These are phyloP conservation scores for Pilobolus umbonatus DNA, from an alignment of 192 early-diverging fungal species.

Conservation along the genomic window DNA sequence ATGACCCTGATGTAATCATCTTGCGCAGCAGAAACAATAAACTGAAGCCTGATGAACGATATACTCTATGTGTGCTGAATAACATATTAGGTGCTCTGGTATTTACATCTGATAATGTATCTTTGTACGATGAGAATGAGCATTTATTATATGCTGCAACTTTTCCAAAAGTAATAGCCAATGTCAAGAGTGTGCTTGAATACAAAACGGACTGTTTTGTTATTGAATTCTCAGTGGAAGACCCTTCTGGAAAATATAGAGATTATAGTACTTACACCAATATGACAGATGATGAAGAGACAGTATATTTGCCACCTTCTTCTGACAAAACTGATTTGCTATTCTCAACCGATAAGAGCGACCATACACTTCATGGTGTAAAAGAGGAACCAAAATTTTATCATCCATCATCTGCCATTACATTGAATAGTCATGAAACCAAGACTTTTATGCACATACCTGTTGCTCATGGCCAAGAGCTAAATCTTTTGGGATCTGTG, in stretches of 20 bases:
- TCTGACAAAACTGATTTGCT: conserved; percentile 15
- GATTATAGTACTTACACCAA: conserved; percentile 36
- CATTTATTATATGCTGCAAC: conserved; percentile 33
- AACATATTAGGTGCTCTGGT: conserved; percentile 45
- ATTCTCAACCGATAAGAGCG: conserved; percentile 15
- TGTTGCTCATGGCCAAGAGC: neutral
- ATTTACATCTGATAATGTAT: conserved; percentile 45
- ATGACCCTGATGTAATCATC: conserved; percentile 51
- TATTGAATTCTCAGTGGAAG: conserved; percentile 25
- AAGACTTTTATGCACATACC: conserved; percentile 33
- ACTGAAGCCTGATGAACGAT: conserved; percentile 33
- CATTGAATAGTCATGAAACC: conserved; percentile 37
- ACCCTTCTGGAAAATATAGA: neutral
- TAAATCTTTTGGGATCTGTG: conserved; percentile 25
- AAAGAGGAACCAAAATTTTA: conserved; percentile 30
- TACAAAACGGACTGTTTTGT: conserved; percentile 32
- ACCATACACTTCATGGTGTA: conserved; percentile 18
- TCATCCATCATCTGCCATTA: conserved; percentile 28
- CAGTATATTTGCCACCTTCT: conserved; percentile 30
- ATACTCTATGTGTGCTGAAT: conserved; percentile 42
- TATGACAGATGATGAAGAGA: conserved; percentile 33
- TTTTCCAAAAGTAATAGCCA: conserved; percentile 32
- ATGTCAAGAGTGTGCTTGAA: conserved; percentile 18
- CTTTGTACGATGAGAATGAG: conserved; percentile 22
- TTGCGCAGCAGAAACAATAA: conserved; percentile 40